Percentiles rank a stretch among this genome's conserved stretches.
These are phyloP conservation scores for Saccharomycodes ludwigii DNA, from an alignment of 805 yeast genomes.

Conservation along the genomic window DNA sequence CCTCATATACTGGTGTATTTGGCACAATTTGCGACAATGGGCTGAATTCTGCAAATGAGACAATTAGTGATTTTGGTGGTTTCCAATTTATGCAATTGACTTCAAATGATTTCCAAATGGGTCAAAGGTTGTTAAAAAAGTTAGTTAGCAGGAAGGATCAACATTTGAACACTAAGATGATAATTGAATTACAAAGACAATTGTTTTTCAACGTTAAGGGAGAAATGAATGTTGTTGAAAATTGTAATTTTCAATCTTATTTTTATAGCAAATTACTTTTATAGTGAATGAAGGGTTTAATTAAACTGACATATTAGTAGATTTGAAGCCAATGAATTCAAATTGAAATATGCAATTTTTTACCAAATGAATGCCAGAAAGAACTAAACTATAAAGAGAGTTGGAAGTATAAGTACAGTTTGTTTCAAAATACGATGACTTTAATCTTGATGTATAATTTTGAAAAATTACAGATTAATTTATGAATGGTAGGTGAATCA, in stretches of 20 bases:
- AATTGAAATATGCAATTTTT: too few relatives aligned
- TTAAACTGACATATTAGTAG: too few relatives aligned
- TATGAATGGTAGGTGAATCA: too few relatives aligned
- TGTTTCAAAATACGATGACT: too few relatives aligned
- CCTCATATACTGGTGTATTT: neutral
- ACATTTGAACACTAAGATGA: slow-evolving; percentile 9
- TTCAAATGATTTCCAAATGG: slow-evolving; percentile 19
- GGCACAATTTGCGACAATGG: neutral
- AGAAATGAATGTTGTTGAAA: slow-evolving; percentile 39
- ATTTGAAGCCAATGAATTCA: too few relatives aligned
- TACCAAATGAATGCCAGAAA: too few relatives aligned
- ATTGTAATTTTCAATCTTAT: slow-evolving; percentile 8
- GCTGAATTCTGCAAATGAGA: neutral
- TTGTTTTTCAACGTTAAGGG: slow-evolving; percentile 42
- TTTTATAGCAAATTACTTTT: neutral
- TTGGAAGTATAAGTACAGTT: too few relatives aligned
- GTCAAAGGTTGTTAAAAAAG: slow-evolving; percentile 13
- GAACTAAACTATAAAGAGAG: too few relatives aligned
- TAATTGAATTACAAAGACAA: slow-evolving; percentile 45
- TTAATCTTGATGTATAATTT: too few relatives aligned
- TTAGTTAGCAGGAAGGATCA: slow-evolving; percentile 2
- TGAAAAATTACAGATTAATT: too few relatives aligned
- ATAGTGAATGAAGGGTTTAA: neutral
- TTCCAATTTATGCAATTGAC: slow-evolving; percentile 15
- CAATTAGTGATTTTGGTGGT: neutral